A percentile compares a stretch with the other conserved stretches of the same genome.
Evolutionary conservation across 2,329 filamentous ascomycete genomes (phyloP).

Genomic region (Colletotrichum tabaci): DNA sequence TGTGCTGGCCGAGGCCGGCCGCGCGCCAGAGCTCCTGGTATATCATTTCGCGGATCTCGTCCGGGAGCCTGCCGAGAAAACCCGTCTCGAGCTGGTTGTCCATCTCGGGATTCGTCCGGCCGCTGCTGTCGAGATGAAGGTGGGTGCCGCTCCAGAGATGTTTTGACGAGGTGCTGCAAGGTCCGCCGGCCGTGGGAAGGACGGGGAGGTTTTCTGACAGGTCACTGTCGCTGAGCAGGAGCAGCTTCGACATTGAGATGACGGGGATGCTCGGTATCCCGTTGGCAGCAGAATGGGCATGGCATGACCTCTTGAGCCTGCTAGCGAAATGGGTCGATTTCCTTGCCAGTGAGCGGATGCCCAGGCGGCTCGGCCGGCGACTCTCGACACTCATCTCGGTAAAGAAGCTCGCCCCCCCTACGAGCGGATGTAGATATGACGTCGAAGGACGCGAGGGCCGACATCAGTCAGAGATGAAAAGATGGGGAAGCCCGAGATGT

Average conservation of each 20-base stretch:
- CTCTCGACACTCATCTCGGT: constrained; percentile 27
- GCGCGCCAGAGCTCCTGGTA: constrained; percentile 34
- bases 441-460: too few species aligned
- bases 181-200: background rate
- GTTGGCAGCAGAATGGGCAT: background rate
- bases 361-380: background rate
- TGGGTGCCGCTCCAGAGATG: background rate
- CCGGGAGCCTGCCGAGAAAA: constrained; percentile 21
- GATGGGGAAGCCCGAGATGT: too few species aligned
- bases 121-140: too few species aligned
- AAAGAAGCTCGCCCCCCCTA: background rate
- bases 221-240: background rate
- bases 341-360: constrained; percentile 17
- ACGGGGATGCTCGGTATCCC: background rate
- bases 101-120: background rate
- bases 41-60: constrained; percentile 33
- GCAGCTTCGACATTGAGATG: background rate
- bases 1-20: constrained; percentile 24
- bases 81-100: background rate
- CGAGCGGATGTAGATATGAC: background rate
- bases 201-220: background rate
- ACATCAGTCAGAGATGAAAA: too few species aligned
- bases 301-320: background rate
- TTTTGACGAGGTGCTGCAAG: background rate
- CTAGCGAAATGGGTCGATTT: background rate